Evolutionary conservation across 768 basidiomycete species (phyloP).

Genomic region (Suillus subluteus): DNA sequence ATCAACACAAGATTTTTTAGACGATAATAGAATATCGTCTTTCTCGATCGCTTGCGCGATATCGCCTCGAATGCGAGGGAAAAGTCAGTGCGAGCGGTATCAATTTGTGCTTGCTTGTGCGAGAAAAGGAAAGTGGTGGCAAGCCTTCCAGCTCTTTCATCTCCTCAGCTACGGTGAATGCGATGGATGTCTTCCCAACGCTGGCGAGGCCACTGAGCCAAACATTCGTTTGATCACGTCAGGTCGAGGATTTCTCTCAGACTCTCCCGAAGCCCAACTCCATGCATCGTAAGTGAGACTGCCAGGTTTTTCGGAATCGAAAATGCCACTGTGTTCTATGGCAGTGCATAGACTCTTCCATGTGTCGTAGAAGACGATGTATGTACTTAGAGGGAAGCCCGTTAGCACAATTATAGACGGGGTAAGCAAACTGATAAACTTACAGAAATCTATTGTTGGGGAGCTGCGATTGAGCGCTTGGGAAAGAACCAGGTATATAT

Average conservation of each 20-base stretch:
- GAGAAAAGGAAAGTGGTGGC: slow-evolving; percentile 25
- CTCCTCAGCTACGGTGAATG: slow-evolving; percentile 1
- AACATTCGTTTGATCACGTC: background rate
- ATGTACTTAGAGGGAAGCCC: background rate
- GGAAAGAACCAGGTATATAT: background rate
- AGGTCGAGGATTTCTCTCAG: background rate
- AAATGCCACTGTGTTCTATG: background rate
- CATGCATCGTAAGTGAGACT: slow-evolving; percentile 1
- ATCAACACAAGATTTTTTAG: slow-evolving; percentile 1
- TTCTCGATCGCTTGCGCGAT: slow-evolving; percentile 18
- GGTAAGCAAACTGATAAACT: background rate
- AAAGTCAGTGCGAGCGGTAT: slow-evolving; percentile 16
- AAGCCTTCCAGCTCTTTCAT: slow-evolving; percentile 15
- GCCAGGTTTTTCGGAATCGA: background rate
- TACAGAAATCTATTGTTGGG: background rate
- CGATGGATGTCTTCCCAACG: background rate
- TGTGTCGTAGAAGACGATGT: background rate
- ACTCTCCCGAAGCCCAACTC: background rate
- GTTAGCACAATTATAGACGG: background rate
- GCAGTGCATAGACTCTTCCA: background rate
- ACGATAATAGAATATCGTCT: slow-evolving; percentile 10
- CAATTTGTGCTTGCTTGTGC: slow-evolving; percentile 10
- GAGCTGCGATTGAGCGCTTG: background rate
- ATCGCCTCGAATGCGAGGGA: slow-evolving; percentile 15
- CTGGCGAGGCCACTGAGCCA: background rate